Evolutionary conservation across 176 grass and related monocot genomes (phyloP).

Genomic region (Rhynchospora breviuscula): DNA sequence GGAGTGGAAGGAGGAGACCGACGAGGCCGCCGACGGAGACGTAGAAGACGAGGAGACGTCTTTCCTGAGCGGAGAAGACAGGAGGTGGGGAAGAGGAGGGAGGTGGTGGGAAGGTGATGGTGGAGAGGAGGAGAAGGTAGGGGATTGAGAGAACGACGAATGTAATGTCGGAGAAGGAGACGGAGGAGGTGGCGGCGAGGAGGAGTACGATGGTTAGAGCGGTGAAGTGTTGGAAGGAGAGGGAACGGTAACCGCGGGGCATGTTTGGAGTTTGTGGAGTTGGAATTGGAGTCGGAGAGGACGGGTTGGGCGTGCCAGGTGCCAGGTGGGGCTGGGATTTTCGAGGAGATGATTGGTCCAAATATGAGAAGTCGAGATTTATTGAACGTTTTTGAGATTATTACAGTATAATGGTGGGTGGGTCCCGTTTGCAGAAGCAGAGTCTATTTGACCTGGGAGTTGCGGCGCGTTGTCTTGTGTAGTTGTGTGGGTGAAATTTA

Average conservation of each 20-base stretch:
- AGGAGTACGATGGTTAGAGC: slow-evolving; percentile 36
- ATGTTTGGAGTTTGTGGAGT: background rate
- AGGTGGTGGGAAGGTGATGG: slow-evolving; percentile 38
- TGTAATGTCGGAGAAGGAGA: slow-evolving; percentile 36
- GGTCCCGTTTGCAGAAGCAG: too few relatives aligned
- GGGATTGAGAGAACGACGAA: slow-evolving; percentile 40
- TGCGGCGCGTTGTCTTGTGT: too few relatives aligned
- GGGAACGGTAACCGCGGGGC: slow-evolving; percentile 32
- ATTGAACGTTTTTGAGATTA: too few relatives aligned
- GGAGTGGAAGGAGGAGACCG: slow-evolving; percentile 56
- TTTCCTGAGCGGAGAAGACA: slow-evolving; percentile 20
- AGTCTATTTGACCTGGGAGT: too few relatives aligned
- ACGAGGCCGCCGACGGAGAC: slow-evolving; percentile 36
- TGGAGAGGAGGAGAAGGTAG: slow-evolving; percentile 36
- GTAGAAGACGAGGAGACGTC: slow-evolving; percentile 33
- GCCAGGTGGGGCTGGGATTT: background rate
- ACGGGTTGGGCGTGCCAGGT: too few relatives aligned
- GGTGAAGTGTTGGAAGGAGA: slow-evolving; percentile 70
- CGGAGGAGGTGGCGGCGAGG: slow-evolving; percentile 46
- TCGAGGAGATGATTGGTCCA: background rate
- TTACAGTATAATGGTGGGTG: too few relatives aligned
- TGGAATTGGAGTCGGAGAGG: background rate
- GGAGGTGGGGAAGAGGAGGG: slow-evolving; percentile 31
- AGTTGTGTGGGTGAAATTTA: too few relatives aligned
- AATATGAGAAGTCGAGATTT: too few relatives aligned